phyloP scores from a whole-genome alignment of 2,329 filamentous ascomycete species.

The Chrysosporium queenslandicum region DNA sequence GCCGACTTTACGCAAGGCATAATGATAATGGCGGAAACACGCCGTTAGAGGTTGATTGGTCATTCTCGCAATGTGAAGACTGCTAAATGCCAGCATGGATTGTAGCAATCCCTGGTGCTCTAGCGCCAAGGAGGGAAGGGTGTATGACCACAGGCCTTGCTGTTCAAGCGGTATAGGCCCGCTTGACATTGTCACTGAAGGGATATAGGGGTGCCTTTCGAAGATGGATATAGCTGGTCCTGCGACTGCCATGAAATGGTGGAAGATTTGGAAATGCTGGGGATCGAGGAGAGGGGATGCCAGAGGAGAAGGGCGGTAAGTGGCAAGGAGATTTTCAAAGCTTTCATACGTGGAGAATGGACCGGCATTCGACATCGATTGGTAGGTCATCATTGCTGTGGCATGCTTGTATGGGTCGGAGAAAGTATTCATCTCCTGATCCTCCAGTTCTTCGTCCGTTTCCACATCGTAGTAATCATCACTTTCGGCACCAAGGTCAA shows the following conservation, averaged over 20 bases:
- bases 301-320: conserved; percentile 55
- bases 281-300: conserved; percentile 69
- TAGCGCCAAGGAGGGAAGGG: conserved; percentile 71
- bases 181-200: conserved; percentile 55
- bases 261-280: conserved; percentile 72
- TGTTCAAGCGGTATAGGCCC: conserved; percentile 52
- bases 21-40: conserved; percentile 84
- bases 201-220: conserved; percentile 69
- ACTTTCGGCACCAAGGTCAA: conserved; percentile 39
- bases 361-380: conserved; percentile 17
- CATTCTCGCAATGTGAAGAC: conserved; percentile 76
- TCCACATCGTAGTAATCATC: conserved; percentile 55
- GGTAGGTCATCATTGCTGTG: neutral
- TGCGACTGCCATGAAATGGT: conserved; percentile 83
- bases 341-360: conserved; percentile 40
- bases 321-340: conserved; percentile 46
- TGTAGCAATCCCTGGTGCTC: conserved; percentile 80
- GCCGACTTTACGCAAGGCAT: conserved; percentile 67
- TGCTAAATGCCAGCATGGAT: conserved; percentile 77
- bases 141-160: conserved; percentile 56
- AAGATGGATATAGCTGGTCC: conserved; percentile 78
- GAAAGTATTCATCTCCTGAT: conserved; percentile 16
- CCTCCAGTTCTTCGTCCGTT: conserved; percentile 49
- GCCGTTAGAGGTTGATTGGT: conserved; percentile 64
- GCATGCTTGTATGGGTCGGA: neutral